A percentile compares a stretch with the other conserved stretches of the same genome.
Evolutionary conservation across 2,329 filamentous ascomycete genomes (phyloP).

Genomic region (Aspergillus sp.): DNA sequence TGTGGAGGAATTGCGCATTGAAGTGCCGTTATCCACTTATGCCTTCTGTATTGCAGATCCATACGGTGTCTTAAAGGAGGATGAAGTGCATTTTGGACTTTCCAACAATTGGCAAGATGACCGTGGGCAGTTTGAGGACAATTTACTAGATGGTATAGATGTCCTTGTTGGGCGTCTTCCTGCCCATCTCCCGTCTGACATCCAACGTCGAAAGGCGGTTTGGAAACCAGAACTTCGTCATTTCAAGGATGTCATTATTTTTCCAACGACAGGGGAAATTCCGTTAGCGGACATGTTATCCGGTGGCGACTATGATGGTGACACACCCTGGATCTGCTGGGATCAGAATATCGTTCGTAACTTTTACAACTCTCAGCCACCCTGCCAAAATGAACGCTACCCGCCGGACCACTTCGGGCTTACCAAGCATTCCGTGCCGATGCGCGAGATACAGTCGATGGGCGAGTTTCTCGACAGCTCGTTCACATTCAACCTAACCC

Average conservation of each 20-base stretch:
- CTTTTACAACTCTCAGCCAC: constrained; percentile 56
- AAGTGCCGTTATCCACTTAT: constrained; percentile 52
- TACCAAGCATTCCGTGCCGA: constrained; percentile 40
- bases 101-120: constrained; percentile 46
- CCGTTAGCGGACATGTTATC: constrained; percentile 61
- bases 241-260: constrained; percentile 59
- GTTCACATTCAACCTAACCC: constrained; percentile 49
- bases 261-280: constrained; percentile 52
- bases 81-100: constrained; percentile 58
- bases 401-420: constrained; percentile 50
- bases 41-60: constrained; percentile 60
- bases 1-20: constrained; percentile 49
- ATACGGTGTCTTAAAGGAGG: constrained; percentile 49
- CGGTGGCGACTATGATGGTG: constrained; percentile 66
- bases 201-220: constrained; percentile 55
- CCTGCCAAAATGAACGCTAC: constrained; percentile 29
- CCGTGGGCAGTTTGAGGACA: constrained; percentile 39
- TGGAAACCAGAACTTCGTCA: constrained; percentile 53
- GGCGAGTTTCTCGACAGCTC: constrained; percentile 44
- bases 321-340: constrained; percentile 62
- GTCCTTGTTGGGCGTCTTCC: constrained; percentile 59
- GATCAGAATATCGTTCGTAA: constrained; percentile 51
- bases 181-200: constrained; percentile 57
- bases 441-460: constrained; percentile 41
- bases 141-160: constrained; percentile 48